Percentiles rank a stretch among this genome's conserved stretches.
Evolutionary conservation across 495 filamentous ascomycete species (phyloP).

Genomic region (Hyaloscypha hepaticicola): DNA sequence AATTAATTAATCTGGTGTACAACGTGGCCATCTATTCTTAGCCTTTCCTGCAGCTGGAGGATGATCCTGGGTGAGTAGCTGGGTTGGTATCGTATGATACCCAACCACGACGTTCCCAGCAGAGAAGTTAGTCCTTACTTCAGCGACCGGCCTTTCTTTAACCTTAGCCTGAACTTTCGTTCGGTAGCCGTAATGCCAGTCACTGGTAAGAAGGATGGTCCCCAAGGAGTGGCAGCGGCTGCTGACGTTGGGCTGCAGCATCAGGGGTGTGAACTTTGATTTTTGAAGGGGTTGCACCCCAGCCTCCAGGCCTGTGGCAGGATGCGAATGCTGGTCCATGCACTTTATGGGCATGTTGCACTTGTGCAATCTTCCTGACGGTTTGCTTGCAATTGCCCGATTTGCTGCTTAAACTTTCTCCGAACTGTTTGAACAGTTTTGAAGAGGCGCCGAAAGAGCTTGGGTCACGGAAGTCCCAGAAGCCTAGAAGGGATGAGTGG

Average conservation of each 20-base stretch:
- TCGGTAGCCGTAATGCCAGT: neutral
- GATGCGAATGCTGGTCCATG: constrained; percentile 16
- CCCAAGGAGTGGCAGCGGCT: constrained; percentile 12
- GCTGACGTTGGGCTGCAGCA: constrained; percentile 8
- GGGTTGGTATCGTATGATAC: neutral
- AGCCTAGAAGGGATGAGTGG: constrained; percentile 3
- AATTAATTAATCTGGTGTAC: constrained; percentile 4
- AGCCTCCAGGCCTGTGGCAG: neutral
- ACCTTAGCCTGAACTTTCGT: neutral
- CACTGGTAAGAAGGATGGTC: constrained; percentile 4
- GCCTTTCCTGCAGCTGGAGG: constrained; percentile 3
- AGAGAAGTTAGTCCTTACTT: neutral
- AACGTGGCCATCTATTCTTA: constrained; percentile 23
- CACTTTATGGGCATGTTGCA: constrained; percentile 2
- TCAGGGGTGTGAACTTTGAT: neutral
- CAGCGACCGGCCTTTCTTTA: neutral
- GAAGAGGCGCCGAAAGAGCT: neutral
- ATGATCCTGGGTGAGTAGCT: neutral
- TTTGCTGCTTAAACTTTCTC: neutral
- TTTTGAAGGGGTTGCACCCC: neutral
- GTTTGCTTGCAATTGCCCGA: neutral
- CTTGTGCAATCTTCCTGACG: neutral
- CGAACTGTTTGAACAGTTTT: neutral
- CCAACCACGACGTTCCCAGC: neutral
- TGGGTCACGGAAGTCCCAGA: neutral